Evolutionary conservation across 768 basidiomycete genomes (phyloP), one percentile per base, ranked within the genome.

Genomic region (Inosperma sp.): DNA sequence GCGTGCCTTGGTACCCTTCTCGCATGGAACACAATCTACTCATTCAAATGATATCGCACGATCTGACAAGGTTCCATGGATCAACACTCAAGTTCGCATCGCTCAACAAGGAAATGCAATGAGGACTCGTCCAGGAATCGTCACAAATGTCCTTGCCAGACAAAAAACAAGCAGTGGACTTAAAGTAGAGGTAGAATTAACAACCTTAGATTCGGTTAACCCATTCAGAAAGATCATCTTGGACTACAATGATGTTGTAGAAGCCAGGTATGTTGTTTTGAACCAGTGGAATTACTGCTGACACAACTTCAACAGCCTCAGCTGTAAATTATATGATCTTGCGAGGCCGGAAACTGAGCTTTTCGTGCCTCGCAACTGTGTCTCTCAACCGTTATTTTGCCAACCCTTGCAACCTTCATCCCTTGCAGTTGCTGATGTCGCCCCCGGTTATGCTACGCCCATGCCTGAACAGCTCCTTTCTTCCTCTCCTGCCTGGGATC

Each of bases 191-290:
- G 8, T 40, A 0, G 40, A 34, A 13, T 5, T 51, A 9, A 34
- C 36, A 5, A 5, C 16, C 10, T 21, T 31, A 1, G n/a, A 44
- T 13, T 9, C 50, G 3, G 44, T 2, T 27, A 0, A 7, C 1
- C 19, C 49, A 1, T 43, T 31, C 4, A 4, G 2, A 0, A n/a
- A 19, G 9, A 6, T 49, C 5, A 26, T 5, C 21, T n/a, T 51
- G 17, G 49, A 41, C 16, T 51, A 51, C 3, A 27, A 41, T 5
- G 27, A 14, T 8, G 49, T 51, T 5, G n/a, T 43, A 4, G 49
- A 51, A 10, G 49, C 39, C 2, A 36, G 13, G 49, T 51, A 44
- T 3, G 2, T 44, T 0, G 25, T 14, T 16, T 43, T 12, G 4
- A 6, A 0, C 26, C 17, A 29, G 5, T 2, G 13, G 12, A 16